phyloP scores from a whole-genome alignment of 2,329 filamentous ascomycete species.

The Hypoxylon sp. region DNA sequence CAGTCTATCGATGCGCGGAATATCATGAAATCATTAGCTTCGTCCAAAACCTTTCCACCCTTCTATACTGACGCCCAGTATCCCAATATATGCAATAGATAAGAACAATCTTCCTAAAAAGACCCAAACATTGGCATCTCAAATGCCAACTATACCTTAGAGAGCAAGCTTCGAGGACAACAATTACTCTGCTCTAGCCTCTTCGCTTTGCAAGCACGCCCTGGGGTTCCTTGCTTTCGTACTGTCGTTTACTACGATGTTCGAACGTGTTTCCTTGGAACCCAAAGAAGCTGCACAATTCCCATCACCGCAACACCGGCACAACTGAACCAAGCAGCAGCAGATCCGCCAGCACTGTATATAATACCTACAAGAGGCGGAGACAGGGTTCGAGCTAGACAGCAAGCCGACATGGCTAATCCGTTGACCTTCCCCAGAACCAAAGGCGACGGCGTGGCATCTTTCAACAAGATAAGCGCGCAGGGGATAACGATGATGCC shows the following conservation, averaged over 20 bases:
- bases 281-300: slow-evolving; percentile 45
- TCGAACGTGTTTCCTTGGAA: slow-evolving; percentile 43
- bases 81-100: not conserved
- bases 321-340: slow-evolving; percentile 54
- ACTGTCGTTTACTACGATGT: slow-evolving; percentile 30
- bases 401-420: slow-evolving; percentile 75
- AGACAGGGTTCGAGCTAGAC: slow-evolving; percentile 73
- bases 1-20: slow-evolving; percentile 7
- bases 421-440: slow-evolving; percentile 77
- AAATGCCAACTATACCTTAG: too few relatives aligned
- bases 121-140: not conserved
- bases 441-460: slow-evolving; percentile 69
- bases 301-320: slow-evolving; percentile 43
- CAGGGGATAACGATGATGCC: slow-evolving; percentile 75
- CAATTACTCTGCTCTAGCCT: slow-evolving; percentile 9
- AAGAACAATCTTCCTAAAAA: not conserved
- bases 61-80: slow-evolving; percentile 12
- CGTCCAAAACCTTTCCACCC: not conserved
- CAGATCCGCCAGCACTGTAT: slow-evolving; percentile 66
- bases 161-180: not conserved
- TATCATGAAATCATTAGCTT: slow-evolving; percentile 12
- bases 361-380: slow-evolving; percentile 73
- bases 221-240: slow-evolving; percentile 27
- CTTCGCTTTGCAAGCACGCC: slow-evolving; percentile 1
- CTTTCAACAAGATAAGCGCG: slow-evolving; percentile 75